Base-by-base conservation (phyloP, 2,329 filamentous ascomycete genomes). In the Moelleriella libera region DNA sequence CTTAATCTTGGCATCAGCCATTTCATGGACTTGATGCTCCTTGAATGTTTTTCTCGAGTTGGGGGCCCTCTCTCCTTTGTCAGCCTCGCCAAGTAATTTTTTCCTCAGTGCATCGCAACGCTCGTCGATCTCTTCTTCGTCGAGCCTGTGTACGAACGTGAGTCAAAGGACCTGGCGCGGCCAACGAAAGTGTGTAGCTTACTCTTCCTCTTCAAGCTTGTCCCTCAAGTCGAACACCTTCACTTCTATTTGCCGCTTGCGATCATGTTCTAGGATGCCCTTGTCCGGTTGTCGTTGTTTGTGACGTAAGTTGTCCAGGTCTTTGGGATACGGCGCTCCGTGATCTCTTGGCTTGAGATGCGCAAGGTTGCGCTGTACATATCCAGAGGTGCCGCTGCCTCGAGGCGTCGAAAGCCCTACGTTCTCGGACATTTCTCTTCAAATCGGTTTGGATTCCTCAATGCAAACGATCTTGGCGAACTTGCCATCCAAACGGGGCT, bases 301-400 rank as follows among this genome's bases (percentile, higher is more conserved):
- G 65, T 94, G 86, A 58, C 81, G 82, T 55, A 85, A 72, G 49
- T 70, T 72, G 57, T 85, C 78, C 53, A 78, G 69, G 59, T 85
- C 80, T 52, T 79, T 80, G 32, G 81, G 78, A 65, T 94, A 95
- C 0, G 88, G 89, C 14, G 82, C 81, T 50, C 72, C 75, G 57
- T 80, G 77, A 68, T 94, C 88, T 67, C 90, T 88, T 31, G 86
- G 88, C 61, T 77, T 81, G 57, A 96, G 80, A 61, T 90, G 82
- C 14, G 92, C 92, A 37, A 88, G 80, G 70, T 97, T 98, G 65
- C 88, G 87, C 68, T 97, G 90, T 48, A 98, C 90, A 64, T 97
- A 97, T 62, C 92, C 92, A 1, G 90, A 97, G 49, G 92, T 98
- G 44, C 92, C 92, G 62, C 86, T 94, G 55, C 92, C 92, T 59